Evolutionary conservation across 768 basidiomycete species (phyloP).

Genomic region (Agaricus bisporus): DNA sequence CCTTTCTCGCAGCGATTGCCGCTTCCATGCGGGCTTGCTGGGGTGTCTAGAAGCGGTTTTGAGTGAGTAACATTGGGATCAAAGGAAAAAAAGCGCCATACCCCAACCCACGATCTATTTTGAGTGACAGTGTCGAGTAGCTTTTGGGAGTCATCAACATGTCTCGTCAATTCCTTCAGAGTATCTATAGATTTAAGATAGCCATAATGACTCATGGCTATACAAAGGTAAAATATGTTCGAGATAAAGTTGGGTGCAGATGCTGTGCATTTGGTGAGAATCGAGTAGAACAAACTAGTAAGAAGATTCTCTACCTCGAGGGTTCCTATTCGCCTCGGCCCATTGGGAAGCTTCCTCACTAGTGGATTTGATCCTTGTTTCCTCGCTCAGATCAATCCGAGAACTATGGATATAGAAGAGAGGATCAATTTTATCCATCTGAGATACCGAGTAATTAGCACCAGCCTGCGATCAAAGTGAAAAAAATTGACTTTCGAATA

Average conservation of each 20-base stretch:
- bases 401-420: conserved; percentile 69
- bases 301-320: conserved; percentile 30
- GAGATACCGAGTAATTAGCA: conserved; percentile 1
- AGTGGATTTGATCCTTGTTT: conserved; percentile 91
- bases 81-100: conserved; percentile 26
- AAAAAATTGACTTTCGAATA: conserved; percentile 66
- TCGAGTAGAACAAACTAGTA: not conserved
- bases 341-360: conserved; percentile 80
- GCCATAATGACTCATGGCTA: conserved; percentile 87
- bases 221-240: conserved; percentile 85
- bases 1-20: conserved; percentile 74
- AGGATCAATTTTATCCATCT: conserved; percentile 91
- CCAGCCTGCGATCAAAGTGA: not conserved
- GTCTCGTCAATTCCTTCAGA: conserved; percentile 67
- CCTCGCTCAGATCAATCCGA: conserved; percentile 75
- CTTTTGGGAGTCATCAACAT: conserved; percentile 69
- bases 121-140: conserved; percentile 72
- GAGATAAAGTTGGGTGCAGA: conserved; percentile 87
- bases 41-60: conserved; percentile 42
- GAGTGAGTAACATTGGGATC: not conserved
- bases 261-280: conserved; percentile 27
- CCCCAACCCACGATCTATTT: conserved; percentile 79
- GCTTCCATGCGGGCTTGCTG: conserved; percentile 73
- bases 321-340: conserved; percentile 43
- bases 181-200: conserved; percentile 75